Evolutionary conservation across 495 filamentous ascomycete genomes (phyloP).

Genomic region (Neurospora sp.): DNA sequence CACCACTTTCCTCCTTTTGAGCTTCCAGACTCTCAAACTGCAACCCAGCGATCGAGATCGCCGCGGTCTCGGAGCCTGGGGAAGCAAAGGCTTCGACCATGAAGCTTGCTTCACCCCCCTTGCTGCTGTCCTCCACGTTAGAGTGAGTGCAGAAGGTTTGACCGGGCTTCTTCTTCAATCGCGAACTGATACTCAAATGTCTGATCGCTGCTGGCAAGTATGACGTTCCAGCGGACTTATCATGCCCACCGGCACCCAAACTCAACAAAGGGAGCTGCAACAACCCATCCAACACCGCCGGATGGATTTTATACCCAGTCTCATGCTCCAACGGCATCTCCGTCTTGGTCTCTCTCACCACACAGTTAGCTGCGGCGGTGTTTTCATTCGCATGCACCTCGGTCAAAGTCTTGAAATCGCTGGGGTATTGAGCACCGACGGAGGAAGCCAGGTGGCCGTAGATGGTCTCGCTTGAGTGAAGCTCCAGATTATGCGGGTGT

Average conservation of each 20-base stretch:
- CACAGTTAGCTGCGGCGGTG: conserved; percentile 23
- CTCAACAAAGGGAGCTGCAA: conserved; percentile 28
- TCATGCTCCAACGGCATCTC: conserved; percentile 40
- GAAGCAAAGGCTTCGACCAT: conserved; percentile 23
- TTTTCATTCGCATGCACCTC: conserved; percentile 20
- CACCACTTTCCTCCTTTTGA: not conserved
- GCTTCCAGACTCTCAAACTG: conserved; percentile 14
- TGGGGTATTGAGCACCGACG: conserved; percentile 24
- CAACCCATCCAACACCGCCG: conserved; percentile 35
- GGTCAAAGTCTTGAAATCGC: conserved; percentile 31
- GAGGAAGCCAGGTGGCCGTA: conserved; percentile 9
- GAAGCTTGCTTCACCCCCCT: conserved; percentile 3
- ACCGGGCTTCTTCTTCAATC: conserved; percentile 17
- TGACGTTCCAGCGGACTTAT: not conserved
- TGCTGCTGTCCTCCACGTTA: conserved; percentile 13
- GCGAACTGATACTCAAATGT: conserved; percentile 17
- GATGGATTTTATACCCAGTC: conserved; percentile 34
- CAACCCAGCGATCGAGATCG: conserved; percentile 23
- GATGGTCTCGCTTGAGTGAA: conserved; percentile 1
- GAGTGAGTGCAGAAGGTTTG: conserved; percentile 23
- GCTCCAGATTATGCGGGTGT: not conserved
- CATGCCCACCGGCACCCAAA: conserved; percentile 7
- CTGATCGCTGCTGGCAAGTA: conserved; percentile 19
- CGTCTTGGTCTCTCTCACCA: conserved; percentile 32
- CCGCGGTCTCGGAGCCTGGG: conserved; percentile 14